A percentile compares a stretch with the other conserved stretches of the same genome.
Conservation (phyloP, 441 rosid genomes). For the Flueggea neowawraea region DNA sequence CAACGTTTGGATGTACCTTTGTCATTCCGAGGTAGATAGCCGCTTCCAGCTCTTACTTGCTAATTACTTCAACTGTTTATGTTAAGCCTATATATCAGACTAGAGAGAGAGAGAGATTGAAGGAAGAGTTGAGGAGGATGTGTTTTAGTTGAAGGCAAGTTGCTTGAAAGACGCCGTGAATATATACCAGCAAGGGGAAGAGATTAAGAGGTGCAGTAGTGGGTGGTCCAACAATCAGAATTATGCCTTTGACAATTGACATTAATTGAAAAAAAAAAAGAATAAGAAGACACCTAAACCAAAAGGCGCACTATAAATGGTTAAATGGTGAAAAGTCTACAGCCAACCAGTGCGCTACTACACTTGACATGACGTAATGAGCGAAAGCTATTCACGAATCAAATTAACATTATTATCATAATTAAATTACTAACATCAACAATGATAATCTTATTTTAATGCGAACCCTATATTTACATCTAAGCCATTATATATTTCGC, state of each 20-base stretch:
- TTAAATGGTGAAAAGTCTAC: not conserved
- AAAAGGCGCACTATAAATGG: not conserved
- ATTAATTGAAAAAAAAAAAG: not conserved
- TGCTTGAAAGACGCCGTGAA: not conserved
- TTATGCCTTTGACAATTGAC: slow-evolving; percentile 4
- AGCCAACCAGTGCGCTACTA: slow-evolving; percentile 1
- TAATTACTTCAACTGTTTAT: not conserved
- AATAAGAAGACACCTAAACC: not conserved
- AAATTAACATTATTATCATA: too few species aligned
- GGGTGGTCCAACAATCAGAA: not conserved
- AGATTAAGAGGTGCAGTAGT: not conserved
- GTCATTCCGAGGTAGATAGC: slow-evolving; percentile 31
- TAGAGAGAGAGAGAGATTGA: not conserved
- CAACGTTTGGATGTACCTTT: slow-evolving; percentile 58
- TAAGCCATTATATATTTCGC: slow-evolving; percentile 2
- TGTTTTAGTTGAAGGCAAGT: slow-evolving; percentile 1
- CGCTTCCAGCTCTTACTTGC: slow-evolving; percentile 9
- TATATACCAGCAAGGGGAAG: not conserved
- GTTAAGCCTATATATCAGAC: not conserved
- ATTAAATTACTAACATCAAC: too few species aligned
- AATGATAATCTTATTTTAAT: too few species aligned
- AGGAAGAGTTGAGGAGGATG: not conserved
- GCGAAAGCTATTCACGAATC: not conserved
- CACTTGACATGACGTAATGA: slow-evolving; percentile 1
- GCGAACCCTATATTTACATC: slow-evolving; percentile 4